Base-by-base conservation (phyloP, 2,329 filamentous ascomycete genomes). In the Verticillium zaregamsianum region DNA sequence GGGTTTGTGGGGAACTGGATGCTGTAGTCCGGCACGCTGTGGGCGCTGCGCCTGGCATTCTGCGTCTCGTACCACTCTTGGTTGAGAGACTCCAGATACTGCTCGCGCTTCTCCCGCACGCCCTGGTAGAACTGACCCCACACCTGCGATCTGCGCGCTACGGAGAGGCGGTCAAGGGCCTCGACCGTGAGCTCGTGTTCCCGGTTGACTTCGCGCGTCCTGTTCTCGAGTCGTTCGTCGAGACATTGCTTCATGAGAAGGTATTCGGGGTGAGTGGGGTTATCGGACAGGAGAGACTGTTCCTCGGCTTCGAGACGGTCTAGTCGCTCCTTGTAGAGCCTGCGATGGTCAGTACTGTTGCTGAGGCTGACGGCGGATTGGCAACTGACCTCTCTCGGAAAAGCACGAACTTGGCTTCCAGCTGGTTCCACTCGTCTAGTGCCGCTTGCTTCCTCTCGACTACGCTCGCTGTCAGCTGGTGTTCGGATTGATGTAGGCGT, bases 11-110 rank as follows among this genome's bases (percentile, higher is more conserved):
- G 91, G 71, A 96, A 96, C 60, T 90, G 86, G 67, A 96, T 86
- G 61, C 90, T 88, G 72, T 91, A 97, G 68, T 95, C 91, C 49
- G 91, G 88, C 66, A 93, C 86, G 64, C 90, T 89, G 69, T 91
- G 90, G 64, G 92, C 90, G 65, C 89, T 90, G 69, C 93, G 88
- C 62, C 95, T 87, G 71, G 96, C 92, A 67, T 91, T 89, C 73
- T 98, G 94, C 62, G 98, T 91, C 68, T 94, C 90, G 75, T 96
- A 97, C 84, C 94, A 96, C 67, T 95, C 89, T 73, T 92, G 88
- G 70, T 95, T 94, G 62, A 97, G 86, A 62, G 89, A 83, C 65
- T 93, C 90, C 33, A 98, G 82, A 55, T 90, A 86, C 61, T 84
- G 84, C 73, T 98, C 94, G 64, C 95, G 87, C 66, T 90, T 85